Evolutionary conservation across 352 stramenopile species (phyloP).

Genomic region (Pythium chondricola): DNA sequence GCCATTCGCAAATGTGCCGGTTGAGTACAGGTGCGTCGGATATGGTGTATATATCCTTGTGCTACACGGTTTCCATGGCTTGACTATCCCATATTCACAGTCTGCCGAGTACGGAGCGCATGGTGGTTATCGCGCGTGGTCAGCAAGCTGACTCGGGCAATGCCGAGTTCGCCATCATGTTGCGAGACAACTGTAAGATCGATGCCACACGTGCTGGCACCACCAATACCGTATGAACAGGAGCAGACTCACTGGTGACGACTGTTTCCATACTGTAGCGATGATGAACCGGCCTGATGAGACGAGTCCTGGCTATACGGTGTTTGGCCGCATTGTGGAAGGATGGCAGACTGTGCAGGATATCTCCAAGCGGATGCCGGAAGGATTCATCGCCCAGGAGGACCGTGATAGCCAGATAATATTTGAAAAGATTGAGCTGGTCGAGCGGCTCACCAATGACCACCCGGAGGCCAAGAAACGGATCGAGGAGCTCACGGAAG

Average conservation of each 20-base stretch:
- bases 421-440: conserved; percentile 71
- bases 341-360: conserved; percentile 75
- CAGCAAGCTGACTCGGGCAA: conserved; percentile 64
- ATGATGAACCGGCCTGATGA: conserved; percentile 51
- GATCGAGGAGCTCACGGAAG: conserved; percentile 68
- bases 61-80: too few species aligned
- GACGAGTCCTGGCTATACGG: conserved; percentile 67
- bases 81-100: conserved; percentile 17
- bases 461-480: conserved; percentile 41
- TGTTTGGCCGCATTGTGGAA: conserved; percentile 68
- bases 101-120: conserved; percentile 67
- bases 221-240: too few species aligned
- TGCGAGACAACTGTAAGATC: conserved; percentile 68
- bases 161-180: conserved; percentile 83
- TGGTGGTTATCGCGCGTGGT: conserved; percentile 73
- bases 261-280: conserved; percentile 11
- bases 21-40: conserved; percentile 68
- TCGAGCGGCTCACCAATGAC: conserved; percentile 54
- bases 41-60: too few species aligned
- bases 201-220: too few species aligned
- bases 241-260: not conserved
- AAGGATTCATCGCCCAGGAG: conserved; percentile 63
- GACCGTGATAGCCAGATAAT: conserved; percentile 51
- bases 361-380: conserved; percentile 67
- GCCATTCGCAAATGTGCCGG: conserved; percentile 55